Evolutionary conservation across 2,329 filamentous ascomycete species (phyloP).

Genomic region (Stagonosporopsis chrysanthemi): DNA sequence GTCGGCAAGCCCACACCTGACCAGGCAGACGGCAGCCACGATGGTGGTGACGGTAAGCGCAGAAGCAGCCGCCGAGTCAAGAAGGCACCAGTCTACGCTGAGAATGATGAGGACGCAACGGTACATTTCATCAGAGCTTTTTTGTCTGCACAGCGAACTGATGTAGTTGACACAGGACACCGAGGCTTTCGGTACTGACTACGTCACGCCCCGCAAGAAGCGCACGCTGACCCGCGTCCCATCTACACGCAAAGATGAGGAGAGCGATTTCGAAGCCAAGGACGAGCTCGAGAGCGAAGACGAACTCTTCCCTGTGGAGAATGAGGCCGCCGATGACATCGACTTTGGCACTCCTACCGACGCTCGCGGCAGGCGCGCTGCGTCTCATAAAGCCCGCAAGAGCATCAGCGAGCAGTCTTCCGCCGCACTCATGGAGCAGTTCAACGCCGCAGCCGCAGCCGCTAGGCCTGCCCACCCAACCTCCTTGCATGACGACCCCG

Average conservation of each 20-base stretch:
- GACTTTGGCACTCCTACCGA: conserved; percentile 1
- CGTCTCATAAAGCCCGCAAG: conserved; percentile 22
- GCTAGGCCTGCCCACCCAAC: conserved; percentile 3
- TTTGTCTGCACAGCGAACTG: background rate
- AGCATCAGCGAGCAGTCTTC: conserved; percentile 17
- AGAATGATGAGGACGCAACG: conserved; percentile 11
- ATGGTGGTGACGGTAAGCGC: background rate
- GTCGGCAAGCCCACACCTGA: background rate
- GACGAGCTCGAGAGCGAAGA: conserved; percentile 23
- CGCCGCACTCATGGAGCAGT: conserved; percentile 5
- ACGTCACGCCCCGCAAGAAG: conserved; percentile 21
- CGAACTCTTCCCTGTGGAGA: conserved; percentile 2
- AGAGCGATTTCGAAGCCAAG: conserved; percentile 28
- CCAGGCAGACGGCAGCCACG: background rate
- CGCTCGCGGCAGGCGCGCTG: conserved; percentile 12
- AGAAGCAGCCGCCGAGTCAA: conserved; percentile 12
- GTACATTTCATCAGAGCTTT: conserved; percentile 4
- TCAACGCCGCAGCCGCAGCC: background rate
- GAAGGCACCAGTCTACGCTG: conserved; percentile 7
- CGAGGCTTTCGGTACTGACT: conserved; percentile 6
- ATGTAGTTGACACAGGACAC: conserved; percentile 15
- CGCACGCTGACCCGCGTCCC: conserved; percentile 14
- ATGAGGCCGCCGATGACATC: conserved; percentile 3
- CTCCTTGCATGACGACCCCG: background rate
- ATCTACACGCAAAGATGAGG: conserved; percentile 11